These are phyloP conservation scores for Cladosporium sp. DNA, from an alignment of 2,329 filamentous ascomycete species.

Conservation along the genomic window DNA sequence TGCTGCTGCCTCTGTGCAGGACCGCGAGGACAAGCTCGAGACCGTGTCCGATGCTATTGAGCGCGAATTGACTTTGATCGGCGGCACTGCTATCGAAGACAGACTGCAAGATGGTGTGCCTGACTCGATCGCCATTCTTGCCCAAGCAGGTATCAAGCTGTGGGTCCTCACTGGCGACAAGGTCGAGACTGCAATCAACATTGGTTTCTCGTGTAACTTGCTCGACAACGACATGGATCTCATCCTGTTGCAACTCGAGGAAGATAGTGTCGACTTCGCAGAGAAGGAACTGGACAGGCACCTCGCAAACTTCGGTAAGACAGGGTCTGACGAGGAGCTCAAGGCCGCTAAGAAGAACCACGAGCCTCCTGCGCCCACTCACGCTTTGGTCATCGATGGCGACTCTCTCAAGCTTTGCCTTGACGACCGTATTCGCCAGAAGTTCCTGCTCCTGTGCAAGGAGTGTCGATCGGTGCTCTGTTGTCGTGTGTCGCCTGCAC, in stretches of 20 bases:
- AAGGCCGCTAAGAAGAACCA: conserved; percentile 73
- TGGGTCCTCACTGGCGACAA: conserved; percentile 99
- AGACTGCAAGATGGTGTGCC: conserved; percentile 93
- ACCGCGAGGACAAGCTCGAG: conserved; percentile 91
- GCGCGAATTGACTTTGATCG: conserved; percentile 77
- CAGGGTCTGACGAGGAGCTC: conserved; percentile 79
- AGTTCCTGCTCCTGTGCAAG: conserved; percentile 92
- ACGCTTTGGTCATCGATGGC: conserved; percentile 90
- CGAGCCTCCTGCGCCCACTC: conserved; percentile 76
- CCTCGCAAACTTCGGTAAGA: conserved; percentile 67
- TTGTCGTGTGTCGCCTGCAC: conserved; percentile 91
- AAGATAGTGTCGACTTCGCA: conserved; percentile 60
- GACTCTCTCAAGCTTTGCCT: conserved; percentile 87
- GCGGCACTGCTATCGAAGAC: conserved; percentile 96
- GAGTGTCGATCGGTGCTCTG: conserved; percentile 95
- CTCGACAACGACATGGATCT: conserved; percentile 97
- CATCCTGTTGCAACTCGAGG: conserved; percentile 78
- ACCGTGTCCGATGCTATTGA: conserved; percentile 85
- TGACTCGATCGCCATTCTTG: conserved; percentile 86
- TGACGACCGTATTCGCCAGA: conserved; percentile 74
- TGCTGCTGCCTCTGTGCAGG: conserved; percentile 73
- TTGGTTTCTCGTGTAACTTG: conserved; percentile 97
- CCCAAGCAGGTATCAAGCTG: conserved; percentile 90
- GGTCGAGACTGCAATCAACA: conserved; percentile 98
- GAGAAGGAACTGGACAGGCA: conserved; percentile 69